A percentile compares a stretch with the other conserved stretches of the same genome.
phyloP scores from a whole-genome alignment of 192 early-diverging fungal genomes.

The Coemansia sp. region DNA sequence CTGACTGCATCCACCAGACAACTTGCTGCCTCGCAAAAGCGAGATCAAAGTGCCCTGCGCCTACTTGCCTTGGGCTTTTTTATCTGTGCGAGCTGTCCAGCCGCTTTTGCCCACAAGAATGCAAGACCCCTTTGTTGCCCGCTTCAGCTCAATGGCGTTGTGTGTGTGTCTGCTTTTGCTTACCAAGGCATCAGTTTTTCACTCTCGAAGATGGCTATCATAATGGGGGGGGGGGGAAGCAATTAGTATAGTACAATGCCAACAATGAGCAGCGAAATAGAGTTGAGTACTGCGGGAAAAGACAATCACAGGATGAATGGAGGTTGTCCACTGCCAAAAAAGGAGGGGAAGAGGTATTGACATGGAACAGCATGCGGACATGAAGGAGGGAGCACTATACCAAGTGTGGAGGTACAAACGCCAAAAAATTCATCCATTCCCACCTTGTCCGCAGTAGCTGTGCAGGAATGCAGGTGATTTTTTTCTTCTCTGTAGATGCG shows the following conservation, averaged over 20 bases:
- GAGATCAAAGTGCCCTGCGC: too few species aligned
- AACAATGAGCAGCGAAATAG: background rate
- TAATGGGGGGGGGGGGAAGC: background rate
- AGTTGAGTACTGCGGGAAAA: background rate
- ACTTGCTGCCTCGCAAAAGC: too few species aligned
- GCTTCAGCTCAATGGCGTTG: too few species aligned
- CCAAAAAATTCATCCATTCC: background rate
- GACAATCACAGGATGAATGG: background rate
- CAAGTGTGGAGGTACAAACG: background rate
- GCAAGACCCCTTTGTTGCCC: too few species aligned
- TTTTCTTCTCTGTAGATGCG: background rate
- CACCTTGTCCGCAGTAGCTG: background rate
- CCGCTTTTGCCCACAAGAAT: too few species aligned
- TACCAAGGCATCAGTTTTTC: too few species aligned
- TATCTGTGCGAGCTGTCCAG: too few species aligned
- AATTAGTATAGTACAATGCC: background rate
- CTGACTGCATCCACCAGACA: too few species aligned
- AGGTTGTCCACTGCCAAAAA: background rate
- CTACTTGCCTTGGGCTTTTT: too few species aligned
- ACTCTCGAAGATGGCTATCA: too few species aligned
- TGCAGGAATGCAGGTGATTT: background rate
- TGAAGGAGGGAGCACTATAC: background rate
- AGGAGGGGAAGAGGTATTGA: background rate
- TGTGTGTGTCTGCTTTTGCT: too few species aligned
- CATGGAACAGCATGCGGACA: background rate